Evolutionary conservation across 2,329 filamentous ascomycete genomes (phyloP), one percentile per base, ranked within the genome.

Genomic region (Alternaria angustiovoidea): DNA sequence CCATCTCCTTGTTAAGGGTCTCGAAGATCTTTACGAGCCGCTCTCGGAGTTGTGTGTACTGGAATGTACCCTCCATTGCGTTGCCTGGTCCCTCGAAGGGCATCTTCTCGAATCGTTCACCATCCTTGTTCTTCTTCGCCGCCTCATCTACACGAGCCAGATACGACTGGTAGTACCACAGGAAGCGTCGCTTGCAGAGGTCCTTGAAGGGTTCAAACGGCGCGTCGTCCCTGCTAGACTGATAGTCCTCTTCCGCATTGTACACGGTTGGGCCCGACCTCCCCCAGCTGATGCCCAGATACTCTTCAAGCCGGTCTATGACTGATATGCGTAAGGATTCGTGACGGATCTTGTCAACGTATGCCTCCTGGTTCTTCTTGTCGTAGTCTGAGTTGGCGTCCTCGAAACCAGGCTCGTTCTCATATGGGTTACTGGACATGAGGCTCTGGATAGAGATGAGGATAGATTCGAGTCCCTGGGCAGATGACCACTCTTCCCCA

Each of bases 141-240:
- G 89, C 91, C 61, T 88, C 85, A 38, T 88, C 84, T 52, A 96
- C 89, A 1, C 90, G 86, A 4, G 85, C 82, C 22, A 95, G 82
- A 73, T 98, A 98, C 3, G 91, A 91, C 67, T 96, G 91, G 77
- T 92, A 96, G 80, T 98, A 98, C 95, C 95, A 98, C 14, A 98
- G 82, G 75, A 98, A 97, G 1, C 94, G 88, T 38, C 91, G 89
- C 79, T 98, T 98, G 84, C 91, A 92, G 5, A 97, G 83, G 72
- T 98, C 94, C 67, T 89, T 90, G 81, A 98, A 98, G 0, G 93
- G 92, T 67, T 96, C 91, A 77, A 93, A 96, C 0, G 87, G 84
- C 1, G 87, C 75, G 41, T 90, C 88, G 14, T 87, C 78, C 9
- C 64, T 76, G 30, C 77, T 65, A 6, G 73, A 67, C 51, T 84